phyloP scores from a whole-genome alignment of 2,329 filamentous ascomycete species.

The Fusarium transvaalense region DNA sequence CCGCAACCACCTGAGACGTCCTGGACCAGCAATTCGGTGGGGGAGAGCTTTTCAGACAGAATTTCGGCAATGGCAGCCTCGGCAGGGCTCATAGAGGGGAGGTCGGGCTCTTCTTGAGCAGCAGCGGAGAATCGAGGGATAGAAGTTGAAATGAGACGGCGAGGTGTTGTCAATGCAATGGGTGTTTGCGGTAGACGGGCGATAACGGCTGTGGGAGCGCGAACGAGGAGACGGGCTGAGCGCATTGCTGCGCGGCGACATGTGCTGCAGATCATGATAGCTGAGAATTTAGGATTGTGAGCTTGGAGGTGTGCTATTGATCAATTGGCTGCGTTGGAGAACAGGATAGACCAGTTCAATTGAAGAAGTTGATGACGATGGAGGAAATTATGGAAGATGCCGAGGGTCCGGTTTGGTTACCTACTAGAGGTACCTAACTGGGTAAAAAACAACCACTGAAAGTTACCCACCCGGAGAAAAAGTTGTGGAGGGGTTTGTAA shows the following conservation, averaged over 20 bases:
- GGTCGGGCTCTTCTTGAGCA: conserved; percentile 31
- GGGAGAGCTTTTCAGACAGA: conserved; percentile 62
- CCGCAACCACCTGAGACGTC: conserved; percentile 88
- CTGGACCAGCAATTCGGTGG: conserved; percentile 72
- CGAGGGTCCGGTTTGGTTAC: conserved; percentile 8
- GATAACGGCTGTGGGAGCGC: conserved; percentile 17
- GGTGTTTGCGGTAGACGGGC: conserved; percentile 16
- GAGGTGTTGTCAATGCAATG: conserved; percentile 4
- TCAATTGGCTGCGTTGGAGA: conserved; percentile 23
- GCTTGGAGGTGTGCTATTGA: background rate
- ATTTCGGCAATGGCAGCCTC: conserved; percentile 71
- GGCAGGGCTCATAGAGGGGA: conserved; percentile 58
- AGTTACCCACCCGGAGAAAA: conserved; percentile 8
- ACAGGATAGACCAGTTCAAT: background rate
- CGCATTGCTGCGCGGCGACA: conserved; percentile 47
- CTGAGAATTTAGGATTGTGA: background rate
- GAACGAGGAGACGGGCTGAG: conserved; percentile 25
- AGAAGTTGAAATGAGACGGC: conserved; percentile 29
- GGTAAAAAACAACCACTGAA: background rate
- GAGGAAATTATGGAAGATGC: conserved; percentile 17
- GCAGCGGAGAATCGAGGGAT: conserved; percentile 20
- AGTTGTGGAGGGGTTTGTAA: conserved; percentile 47
- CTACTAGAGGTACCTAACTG: conserved; percentile 37
- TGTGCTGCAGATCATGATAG: conserved; percentile 44
- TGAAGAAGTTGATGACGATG: conserved; percentile 27